Percentiles rank a stretch among this genome's conserved stretches.
These are phyloP conservation scores for Ophiostoma sp. DNA, from an alignment of 2,329 filamentous ascomycete genomes.

Conservation along the genomic window DNA sequence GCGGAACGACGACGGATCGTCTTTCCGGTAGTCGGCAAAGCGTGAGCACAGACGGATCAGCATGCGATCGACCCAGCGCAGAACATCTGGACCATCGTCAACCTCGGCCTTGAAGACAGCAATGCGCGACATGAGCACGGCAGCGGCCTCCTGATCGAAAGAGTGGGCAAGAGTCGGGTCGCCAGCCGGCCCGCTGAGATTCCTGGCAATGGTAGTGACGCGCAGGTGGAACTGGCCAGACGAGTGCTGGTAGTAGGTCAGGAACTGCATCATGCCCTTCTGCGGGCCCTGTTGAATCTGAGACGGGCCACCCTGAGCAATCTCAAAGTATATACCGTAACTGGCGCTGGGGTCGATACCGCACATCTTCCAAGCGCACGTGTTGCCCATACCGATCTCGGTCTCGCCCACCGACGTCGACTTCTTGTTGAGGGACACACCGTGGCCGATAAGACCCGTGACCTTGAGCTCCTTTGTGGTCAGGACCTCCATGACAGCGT, in stretches of 20 bases:
- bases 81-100: conserved; percentile 95
- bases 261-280: conserved; percentile 95
- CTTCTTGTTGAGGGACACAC: conserved; percentile 96
- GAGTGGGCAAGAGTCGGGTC: conserved; percentile 95
- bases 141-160: conserved; percentile 96
- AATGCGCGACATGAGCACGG: conserved; percentile 98
- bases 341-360: conserved; percentile 92
- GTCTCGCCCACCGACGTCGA: conserved; percentile 96
- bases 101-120: conserved; percentile 99
- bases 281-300: conserved; percentile 79
- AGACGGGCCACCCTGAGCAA: conserved; percentile 86
- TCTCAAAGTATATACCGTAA: conserved; percentile 97
- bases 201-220: conserved; percentile 89
- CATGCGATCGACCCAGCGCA: conserved; percentile 98
- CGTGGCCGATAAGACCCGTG: conserved; percentile 94
- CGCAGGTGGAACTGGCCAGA: conserved; percentile 94
- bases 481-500: conserved; percentile 89
- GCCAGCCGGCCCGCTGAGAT: conserved; percentile 87
- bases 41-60: conserved; percentile 93
- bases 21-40: conserved; percentile 97
- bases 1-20: conserved; percentile 94
- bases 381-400: conserved; percentile 97
- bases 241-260: conserved; percentile 98
- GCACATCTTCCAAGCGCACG: conserved; percentile 99
- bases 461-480: conserved; percentile 99